Evolutionary conservation across 352 stramenopile genomes (phyloP).

Genomic region (Pythium chondricola): DNA sequence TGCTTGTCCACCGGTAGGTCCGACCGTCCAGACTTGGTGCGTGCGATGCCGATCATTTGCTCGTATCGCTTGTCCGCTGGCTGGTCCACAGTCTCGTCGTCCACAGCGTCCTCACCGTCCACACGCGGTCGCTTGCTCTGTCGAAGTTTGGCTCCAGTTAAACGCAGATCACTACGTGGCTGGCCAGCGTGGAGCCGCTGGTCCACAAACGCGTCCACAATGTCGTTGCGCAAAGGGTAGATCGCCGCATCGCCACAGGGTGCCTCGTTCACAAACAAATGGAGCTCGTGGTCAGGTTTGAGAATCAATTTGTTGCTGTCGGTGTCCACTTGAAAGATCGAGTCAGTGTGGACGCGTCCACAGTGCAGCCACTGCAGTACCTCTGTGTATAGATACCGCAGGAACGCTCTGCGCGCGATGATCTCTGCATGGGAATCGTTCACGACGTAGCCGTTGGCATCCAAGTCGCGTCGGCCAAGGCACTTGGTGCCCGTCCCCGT

Average conservation of each 20-base stretch:
- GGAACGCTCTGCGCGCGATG: slow-evolving; percentile 75
- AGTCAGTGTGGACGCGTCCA: slow-evolving; percentile 8
- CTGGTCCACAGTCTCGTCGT: background rate
- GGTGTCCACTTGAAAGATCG: slow-evolving; percentile 39
- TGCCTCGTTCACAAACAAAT: slow-evolving; percentile 91
- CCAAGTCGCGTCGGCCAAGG: slow-evolving; percentile 57
- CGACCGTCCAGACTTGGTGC: slow-evolving; percentile 89
- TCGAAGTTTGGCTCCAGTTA: slow-evolving; percentile 55
- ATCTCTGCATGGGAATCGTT: slow-evolving; percentile 94
- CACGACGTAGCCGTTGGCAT: slow-evolving; percentile 70
- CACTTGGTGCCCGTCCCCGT: slow-evolving; percentile 75
- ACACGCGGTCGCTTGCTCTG: slow-evolving; percentile 23
- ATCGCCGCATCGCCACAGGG: slow-evolving; percentile 93
- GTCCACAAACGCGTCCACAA: slow-evolving; percentile 55
- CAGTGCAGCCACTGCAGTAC: slow-evolving; percentile 28
- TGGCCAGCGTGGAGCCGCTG: background rate
- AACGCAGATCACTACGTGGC: slow-evolving; percentile 40
- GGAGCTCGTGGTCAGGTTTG: slow-evolving; percentile 57
- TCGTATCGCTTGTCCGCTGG: slow-evolving; percentile 42
- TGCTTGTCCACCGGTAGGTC: slow-evolving; percentile 83
- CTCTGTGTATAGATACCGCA: slow-evolving; percentile 85
- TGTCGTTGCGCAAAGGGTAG: slow-evolving; percentile 74
- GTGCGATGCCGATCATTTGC: slow-evolving; percentile 69
- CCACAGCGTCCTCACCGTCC: background rate
- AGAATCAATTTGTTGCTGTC: slow-evolving; percentile 36